phyloP scores from a whole-genome alignment of 495 filamentous ascomycete species.

The Choiromyces venosus region DNA sequence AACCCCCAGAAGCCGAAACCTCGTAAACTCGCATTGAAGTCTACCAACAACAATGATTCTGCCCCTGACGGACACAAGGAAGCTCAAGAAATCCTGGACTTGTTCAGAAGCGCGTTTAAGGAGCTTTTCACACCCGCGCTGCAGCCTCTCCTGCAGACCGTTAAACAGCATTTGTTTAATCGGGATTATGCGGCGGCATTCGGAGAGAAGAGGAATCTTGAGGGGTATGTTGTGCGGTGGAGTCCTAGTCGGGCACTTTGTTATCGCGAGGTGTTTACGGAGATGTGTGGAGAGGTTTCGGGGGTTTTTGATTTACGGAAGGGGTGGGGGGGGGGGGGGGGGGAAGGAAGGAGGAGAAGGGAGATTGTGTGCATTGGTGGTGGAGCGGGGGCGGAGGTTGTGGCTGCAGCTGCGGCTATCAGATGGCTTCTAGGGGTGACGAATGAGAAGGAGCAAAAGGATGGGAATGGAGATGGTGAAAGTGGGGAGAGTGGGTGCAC shows the following conservation, averaged over 20 bases:
- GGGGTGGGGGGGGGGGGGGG: background rate
- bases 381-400: slow-evolving; percentile 77
- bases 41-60: background rate
- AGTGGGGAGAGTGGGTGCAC: slow-evolving; percentile 16
- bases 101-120: slow-evolving; percentile 63
- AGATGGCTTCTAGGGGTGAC: slow-evolving; percentile 43
- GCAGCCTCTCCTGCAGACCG: slow-evolving; percentile 59
- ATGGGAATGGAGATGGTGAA: background rate
- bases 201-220: slow-evolving; percentile 57
- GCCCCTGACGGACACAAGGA: slow-evolving; percentile 37
- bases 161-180: slow-evolving; percentile 78
- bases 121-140: slow-evolving; percentile 48
- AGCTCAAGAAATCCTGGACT: slow-evolving; percentile 63
- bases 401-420: slow-evolving; percentile 64
- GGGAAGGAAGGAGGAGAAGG: slow-evolving; percentile 15
- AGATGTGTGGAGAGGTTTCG: slow-evolving; percentile 46
- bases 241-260: slow-evolving; percentile 74
- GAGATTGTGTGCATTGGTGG: slow-evolving; percentile 71
- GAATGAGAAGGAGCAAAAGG: slow-evolving; percentile 4
- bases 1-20: slow-evolving; percentile 17
- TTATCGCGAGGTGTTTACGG: slow-evolving; percentile 63
- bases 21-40: slow-evolving; percentile 9
- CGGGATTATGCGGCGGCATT: slow-evolving; percentile 80
- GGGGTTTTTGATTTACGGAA: slow-evolving; percentile 32
- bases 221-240: slow-evolving; percentile 82